These are phyloP conservation scores for Cytospora piceicola DNA, from an alignment of 2,329 filamentous ascomycete genomes.

Conservation along the genomic window DNA sequence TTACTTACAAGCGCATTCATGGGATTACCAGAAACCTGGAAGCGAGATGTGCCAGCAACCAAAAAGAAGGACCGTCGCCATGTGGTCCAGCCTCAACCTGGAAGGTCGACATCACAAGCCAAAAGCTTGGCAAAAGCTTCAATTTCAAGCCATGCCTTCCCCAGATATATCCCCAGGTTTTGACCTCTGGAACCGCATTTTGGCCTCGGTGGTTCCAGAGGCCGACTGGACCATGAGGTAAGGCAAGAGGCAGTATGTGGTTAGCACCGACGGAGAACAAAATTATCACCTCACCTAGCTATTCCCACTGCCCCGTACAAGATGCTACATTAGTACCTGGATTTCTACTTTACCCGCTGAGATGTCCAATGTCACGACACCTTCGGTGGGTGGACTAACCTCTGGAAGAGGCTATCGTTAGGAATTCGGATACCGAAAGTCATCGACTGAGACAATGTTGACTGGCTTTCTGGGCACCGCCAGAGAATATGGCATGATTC, in stretches of 20 bases:
- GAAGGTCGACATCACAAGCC: not conserved
- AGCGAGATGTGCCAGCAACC: not conserved
- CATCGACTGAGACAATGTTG: not conserved
- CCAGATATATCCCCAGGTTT: not conserved
- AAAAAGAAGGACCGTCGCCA: not conserved
- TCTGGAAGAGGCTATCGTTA: not conserved
- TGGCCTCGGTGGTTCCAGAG: not conserved
- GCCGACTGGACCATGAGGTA: not conserved
- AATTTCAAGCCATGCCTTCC: not conserved
- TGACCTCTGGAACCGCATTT: not conserved
- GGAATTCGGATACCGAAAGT: not conserved
- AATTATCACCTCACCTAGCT: not conserved
- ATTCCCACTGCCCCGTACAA: not conserved
- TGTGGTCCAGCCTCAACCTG: not conserved
- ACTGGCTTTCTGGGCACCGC: not conserved
- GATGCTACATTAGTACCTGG: not conserved
- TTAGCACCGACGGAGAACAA: not conserved
- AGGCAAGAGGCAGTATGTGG: not conserved
- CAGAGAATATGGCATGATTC: not conserved
- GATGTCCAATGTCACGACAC: not conserved
- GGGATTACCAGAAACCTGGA: not conserved
- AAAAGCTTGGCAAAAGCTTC: not conserved
- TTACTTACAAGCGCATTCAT: not conserved
- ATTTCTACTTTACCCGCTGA: not conserved
- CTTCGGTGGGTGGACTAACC: not conserved